Evolutionary conservation across 352 stramenopile genomes (phyloP).

Genomic region (Pythium dissotocum): DNA sequence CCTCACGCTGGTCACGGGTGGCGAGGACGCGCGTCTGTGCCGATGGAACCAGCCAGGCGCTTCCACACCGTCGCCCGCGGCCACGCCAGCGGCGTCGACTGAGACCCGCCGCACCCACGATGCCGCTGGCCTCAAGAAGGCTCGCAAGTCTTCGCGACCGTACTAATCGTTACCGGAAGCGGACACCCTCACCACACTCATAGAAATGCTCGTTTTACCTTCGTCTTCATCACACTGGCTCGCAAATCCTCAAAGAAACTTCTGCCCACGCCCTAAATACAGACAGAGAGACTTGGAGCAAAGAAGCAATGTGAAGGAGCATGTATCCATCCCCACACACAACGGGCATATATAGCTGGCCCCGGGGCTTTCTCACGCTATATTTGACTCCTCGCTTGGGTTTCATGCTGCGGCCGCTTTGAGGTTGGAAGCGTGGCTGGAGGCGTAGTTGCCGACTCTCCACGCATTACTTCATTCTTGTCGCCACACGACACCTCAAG

Average conservation of each 20-base stretch:
- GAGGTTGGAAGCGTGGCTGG: no score
- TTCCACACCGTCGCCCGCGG: not conserved
- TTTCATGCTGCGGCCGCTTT: not conserved
- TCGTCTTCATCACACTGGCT: not conserved
- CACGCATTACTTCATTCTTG: conserved; percentile 6
- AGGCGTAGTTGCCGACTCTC: not conserved
- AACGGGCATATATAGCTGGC: not conserved
- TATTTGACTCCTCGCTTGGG: conserved; percentile 1
- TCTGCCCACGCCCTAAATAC: not conserved
- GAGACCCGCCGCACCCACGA: conserved; percentile 37
- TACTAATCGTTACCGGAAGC: conserved; percentile 42
- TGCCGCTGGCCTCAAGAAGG: conserved; percentile 61
- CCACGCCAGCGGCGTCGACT: conserved; percentile 4
- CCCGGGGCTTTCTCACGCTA: not conserved
- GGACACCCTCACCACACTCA: not conserved
- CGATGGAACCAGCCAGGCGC: conserved; percentile 50
- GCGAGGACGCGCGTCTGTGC: conserved; percentile 86
- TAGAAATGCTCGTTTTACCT: not conserved
- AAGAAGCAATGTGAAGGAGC: not conserved
- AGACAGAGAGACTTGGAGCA: not conserved
- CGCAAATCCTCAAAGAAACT: not conserved
- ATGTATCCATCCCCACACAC: not conserved
- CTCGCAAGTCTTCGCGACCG: conserved; percentile 67
- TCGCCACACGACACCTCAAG: not conserved
- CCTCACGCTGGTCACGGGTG: conserved; percentile 72